These are phyloP conservation scores for Lentinula edodes DNA, from an alignment of 768 basidiomycete genomes.

Conservation along the genomic window DNA sequence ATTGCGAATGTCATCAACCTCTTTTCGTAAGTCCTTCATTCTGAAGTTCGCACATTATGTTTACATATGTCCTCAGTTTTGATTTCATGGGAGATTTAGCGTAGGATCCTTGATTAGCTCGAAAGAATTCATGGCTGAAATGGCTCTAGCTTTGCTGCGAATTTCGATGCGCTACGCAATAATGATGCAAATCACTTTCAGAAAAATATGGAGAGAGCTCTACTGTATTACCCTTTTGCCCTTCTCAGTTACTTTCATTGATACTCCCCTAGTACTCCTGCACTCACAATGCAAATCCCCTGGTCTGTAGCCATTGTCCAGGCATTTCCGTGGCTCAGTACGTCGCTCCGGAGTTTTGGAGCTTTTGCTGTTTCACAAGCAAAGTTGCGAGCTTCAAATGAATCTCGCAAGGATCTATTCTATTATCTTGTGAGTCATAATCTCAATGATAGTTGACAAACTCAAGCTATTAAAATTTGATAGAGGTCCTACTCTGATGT, in stretches of 20 bases:
- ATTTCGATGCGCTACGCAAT: constrained; percentile 30
- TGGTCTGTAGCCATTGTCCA: not conserved
- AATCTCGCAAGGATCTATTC: constrained; percentile 9
- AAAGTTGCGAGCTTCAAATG: not conserved
- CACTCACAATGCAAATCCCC: constrained; percentile 8
- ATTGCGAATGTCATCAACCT: constrained; percentile 13
- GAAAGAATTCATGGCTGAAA: constrained; percentile 10
- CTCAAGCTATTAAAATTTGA: not conserved
- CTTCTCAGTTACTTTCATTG: not conserved
- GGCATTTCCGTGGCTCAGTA: constrained; percentile 18
- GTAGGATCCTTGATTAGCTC: not conserved
- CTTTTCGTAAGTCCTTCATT: constrained; percentile 16
- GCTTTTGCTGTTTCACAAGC: constrained; percentile 15
- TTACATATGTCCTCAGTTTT: not conserved
- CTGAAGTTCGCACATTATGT: not conserved
- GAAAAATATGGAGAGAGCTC: constrained; percentile 20
- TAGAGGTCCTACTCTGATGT: not conserved
- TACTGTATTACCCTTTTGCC: constrained; percentile 16
- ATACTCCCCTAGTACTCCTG: constrained; percentile 2
- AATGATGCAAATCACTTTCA: constrained; percentile 27
- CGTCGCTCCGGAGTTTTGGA: constrained; percentile 19
- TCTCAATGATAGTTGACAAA: constrained; percentile 4
- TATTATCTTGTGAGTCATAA: constrained; percentile 28
- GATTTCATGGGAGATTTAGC: constrained; percentile 11
- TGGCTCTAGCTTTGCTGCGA: constrained; percentile 32